These are phyloP conservation scores for Pleurotus tuber-regium DNA, from an alignment of 768 basidiomycete species.

Conservation along the genomic window DNA sequence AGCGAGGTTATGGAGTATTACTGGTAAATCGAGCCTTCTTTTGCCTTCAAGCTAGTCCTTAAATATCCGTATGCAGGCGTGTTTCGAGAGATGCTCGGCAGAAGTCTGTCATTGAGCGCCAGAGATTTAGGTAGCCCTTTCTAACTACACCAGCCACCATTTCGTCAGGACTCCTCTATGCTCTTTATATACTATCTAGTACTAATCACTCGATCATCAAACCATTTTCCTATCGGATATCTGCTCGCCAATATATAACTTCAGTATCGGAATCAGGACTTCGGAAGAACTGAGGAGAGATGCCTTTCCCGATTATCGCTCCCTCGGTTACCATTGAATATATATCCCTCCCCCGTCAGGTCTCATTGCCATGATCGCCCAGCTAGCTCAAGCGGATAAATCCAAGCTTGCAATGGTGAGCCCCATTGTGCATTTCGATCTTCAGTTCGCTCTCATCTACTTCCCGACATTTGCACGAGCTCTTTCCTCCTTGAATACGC, in stretches of 20 bases:
- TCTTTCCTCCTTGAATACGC: not conserved
- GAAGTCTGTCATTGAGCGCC: constrained; percentile 75
- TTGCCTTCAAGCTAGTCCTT: constrained; percentile 4
- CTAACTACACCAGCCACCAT: not conserved
- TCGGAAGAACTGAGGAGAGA: constrained; percentile 9
- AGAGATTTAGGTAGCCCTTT: constrained; percentile 54
- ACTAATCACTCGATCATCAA: not conserved
- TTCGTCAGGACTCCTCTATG: too few species aligned
- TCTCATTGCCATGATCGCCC: not conserved
- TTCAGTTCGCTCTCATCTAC: not conserved
- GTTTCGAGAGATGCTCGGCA: constrained; percentile 69
- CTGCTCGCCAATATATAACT: not conserved
- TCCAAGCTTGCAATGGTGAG: not conserved
- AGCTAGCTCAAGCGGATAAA: constrained; percentile 4
- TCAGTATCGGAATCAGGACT: constrained; percentile 11
- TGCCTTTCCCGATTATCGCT: not conserved
- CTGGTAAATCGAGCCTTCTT: constrained; percentile 54
- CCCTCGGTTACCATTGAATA: not conserved
- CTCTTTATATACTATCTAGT: constrained; percentile 4
- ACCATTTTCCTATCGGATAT: not conserved
- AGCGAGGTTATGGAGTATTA: constrained; percentile 93
- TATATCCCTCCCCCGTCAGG: not conserved
- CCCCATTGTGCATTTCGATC: not conserved
- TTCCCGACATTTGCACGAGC: constrained; percentile 3
- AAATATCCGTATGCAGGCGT: constrained; percentile 51